Evolutionary conservation across 306 rosid genomes (phyloP).

Genomic region (Glycine tomentella): DNA sequence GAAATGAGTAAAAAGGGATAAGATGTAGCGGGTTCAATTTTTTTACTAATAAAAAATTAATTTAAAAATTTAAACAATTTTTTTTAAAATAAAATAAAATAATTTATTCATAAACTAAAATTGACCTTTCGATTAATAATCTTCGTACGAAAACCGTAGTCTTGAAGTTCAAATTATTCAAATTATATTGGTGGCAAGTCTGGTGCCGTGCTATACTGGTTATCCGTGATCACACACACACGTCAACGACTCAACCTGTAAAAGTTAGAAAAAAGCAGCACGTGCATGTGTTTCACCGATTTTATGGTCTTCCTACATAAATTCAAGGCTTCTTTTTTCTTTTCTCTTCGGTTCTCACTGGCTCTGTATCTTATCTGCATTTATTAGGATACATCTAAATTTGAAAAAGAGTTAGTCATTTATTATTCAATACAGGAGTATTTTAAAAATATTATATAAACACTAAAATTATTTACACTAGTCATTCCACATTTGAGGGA

Average conservation of each 20-base stretch:
- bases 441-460: no score
- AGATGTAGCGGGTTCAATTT: no score
- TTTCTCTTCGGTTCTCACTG: not conserved
- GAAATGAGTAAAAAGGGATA: no score
- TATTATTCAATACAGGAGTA: not conserved
- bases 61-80: no score
- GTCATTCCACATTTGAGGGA: no score
- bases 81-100: no score
- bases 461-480: no score
- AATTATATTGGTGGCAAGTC: not conserved
- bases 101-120: no score
- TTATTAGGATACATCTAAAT: not conserved
- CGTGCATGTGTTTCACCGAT: conserved; percentile 22
- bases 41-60: no score
- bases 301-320: not conserved
- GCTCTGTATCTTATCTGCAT: not conserved
- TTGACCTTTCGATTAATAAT: not conserved
- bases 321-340: not conserved
- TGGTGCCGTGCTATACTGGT: not conserved
- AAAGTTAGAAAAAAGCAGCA: not conserved
- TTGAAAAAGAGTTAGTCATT: not conserved
- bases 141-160: not conserved
- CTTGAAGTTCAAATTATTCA: not conserved
- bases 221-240: not conserved
- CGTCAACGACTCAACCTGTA: not conserved